These are phyloP conservation scores for Macrolepiota albuminosa DNA, from an alignment of 768 basidiomycete species.

Conservation along the genomic window DNA sequence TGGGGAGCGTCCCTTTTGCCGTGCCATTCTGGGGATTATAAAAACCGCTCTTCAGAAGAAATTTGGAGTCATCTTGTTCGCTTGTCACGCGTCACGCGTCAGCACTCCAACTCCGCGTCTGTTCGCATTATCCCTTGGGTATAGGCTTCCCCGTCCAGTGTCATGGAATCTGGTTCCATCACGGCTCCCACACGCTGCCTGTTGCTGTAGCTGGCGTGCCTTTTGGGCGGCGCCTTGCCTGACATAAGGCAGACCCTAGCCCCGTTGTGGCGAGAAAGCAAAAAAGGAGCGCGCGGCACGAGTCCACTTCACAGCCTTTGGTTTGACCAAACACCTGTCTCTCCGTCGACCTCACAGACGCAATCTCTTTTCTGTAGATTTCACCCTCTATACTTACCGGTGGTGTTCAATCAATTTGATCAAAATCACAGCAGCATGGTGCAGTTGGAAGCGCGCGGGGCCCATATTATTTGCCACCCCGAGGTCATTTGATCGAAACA, in stretches of 20 bases:
- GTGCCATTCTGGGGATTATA: neutral
- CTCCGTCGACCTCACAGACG: too few species aligned
- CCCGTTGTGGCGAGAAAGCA: neutral
- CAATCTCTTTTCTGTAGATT: too few species aligned
- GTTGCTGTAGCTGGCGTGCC: conserved; percentile 47
- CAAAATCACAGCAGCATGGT: neutral
- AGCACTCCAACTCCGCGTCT: too few species aligned
- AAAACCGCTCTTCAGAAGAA: conserved; percentile 5
- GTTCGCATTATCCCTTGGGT: neutral
- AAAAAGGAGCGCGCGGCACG: neutral
- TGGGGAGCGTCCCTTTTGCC: conserved; percentile 16
- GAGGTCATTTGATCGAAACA: neutral
- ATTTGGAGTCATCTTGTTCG: conserved; percentile 21
- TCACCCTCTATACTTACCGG: too few species aligned
- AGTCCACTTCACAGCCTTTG: too few species aligned
- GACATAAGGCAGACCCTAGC: conserved; percentile 42
- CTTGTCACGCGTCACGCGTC: too few species aligned
- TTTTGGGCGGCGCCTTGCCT: conserved; percentile 68
- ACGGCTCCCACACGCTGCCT: conserved; percentile 20
- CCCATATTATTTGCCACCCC: neutral
- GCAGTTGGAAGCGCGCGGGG: neutral
- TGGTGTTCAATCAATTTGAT: too few species aligned
- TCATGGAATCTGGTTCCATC: neutral
- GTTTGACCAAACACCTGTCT: too few species aligned
- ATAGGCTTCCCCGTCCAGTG: conserved; percentile 5